Conservation (phyloP, 352 stramenopile genomes). For the Phytophthora cactorum region DNA sequence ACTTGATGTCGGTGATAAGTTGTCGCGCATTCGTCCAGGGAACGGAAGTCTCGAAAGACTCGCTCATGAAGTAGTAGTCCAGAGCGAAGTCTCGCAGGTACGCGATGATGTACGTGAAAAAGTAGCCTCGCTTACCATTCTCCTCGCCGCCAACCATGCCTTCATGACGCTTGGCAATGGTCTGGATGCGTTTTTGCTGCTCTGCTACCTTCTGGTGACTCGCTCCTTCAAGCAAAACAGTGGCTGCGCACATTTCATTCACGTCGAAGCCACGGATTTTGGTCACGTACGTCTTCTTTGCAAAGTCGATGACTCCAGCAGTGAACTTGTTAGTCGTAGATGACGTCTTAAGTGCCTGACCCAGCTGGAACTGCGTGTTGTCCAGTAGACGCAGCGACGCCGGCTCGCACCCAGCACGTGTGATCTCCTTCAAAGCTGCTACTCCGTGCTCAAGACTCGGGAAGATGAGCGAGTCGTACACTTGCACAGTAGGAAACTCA, state of each 20-base stretch:
- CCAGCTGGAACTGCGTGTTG: conserved; percentile 95
- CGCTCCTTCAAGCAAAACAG: conserved; percentile 88
- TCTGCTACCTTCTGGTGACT: conserved; percentile 44
- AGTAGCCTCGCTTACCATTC: conserved; percentile 92
- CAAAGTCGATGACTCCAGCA: conserved; percentile 65
- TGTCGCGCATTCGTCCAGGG: conserved; percentile 74
- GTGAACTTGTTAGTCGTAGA: conserved; percentile 51
- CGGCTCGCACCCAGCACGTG: conserved; percentile 66
- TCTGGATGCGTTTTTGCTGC: conserved; percentile 64
- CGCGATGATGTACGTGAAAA: conserved; percentile 95
- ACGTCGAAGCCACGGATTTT: conserved; percentile 79
- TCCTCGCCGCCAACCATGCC: conserved; percentile 85
- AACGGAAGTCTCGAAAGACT: conserved; percentile 91
- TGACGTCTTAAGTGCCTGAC: conserved; percentile 89
- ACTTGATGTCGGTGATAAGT: conserved; percentile 62
- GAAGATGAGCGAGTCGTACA: conserved; percentile 94
- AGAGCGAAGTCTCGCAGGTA: conserved; percentile 95
- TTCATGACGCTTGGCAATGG: conserved; percentile 76
- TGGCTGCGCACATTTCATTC: conserved; percentile 84
- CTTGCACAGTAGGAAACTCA: conserved; percentile 72
- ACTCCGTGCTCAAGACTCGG: conserved; percentile 81
- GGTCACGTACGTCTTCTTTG: conserved; percentile 88
- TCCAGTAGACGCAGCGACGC: conserved; percentile 93
- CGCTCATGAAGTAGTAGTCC: conserved; percentile 92
- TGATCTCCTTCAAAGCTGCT: conserved; percentile 84